Conservation (phyloP, 495 filamentous ascomycete genomes). For the Aspergillus bridgeri region DNA sequence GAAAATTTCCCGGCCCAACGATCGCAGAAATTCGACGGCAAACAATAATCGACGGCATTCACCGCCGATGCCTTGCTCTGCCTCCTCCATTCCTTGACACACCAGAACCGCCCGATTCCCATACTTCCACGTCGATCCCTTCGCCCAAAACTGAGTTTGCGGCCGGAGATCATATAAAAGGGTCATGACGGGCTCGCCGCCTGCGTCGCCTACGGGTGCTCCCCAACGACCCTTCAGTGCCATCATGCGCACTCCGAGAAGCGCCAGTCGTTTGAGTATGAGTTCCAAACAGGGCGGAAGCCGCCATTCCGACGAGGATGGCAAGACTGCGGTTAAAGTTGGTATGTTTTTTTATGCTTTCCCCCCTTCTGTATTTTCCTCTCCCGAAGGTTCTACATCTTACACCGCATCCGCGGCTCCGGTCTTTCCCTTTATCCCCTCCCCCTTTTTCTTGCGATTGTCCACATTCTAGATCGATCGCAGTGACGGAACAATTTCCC, state of each 20-base stretch:
- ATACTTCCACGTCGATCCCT: conserved; percentile 18
- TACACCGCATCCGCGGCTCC: background rate
- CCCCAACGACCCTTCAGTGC: conserved; percentile 78
- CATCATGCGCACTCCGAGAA: conserved; percentile 76
- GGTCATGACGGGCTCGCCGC: conserved; percentile 56
- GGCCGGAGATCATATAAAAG: conserved; percentile 13
- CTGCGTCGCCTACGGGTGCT: conserved; percentile 53
- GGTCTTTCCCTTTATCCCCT: background rate
- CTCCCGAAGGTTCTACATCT: background rate
- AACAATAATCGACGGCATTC: conserved; percentile 4
- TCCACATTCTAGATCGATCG: background rate
- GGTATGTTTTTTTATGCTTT: conserved; percentile 60
- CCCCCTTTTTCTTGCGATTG: background rate
- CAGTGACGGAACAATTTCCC: background rate
- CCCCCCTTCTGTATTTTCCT: too few relatives aligned
- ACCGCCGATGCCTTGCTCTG: conserved; percentile 18
- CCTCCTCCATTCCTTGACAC: conserved; percentile 12
- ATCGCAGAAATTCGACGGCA: background rate
- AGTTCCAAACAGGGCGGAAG: conserved; percentile 76
- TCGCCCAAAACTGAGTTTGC: conserved; percentile 13
- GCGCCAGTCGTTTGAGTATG: conserved; percentile 87
- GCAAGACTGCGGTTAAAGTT: conserved; percentile 97
- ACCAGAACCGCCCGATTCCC: conserved; percentile 15
- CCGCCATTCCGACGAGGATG: conserved; percentile 89
- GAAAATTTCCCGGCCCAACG: background rate